phyloP scores from a whole-genome alignment of 164 flowering plant genomes.

The Amborella trichopoda region DNA sequence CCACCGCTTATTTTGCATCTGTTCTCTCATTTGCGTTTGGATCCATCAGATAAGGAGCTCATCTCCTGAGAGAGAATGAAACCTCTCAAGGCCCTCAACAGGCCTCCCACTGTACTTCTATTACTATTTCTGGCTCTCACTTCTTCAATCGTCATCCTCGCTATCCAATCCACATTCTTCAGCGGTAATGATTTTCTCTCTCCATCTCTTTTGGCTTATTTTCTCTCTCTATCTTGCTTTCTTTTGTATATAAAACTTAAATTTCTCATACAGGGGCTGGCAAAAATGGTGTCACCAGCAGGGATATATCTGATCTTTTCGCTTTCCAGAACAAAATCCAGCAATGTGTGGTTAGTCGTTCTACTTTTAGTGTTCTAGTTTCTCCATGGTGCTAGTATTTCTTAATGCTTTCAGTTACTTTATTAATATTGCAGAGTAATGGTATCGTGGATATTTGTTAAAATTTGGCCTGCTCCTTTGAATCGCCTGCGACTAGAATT shows the following conservation, averaged over 20 bases:
- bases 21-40: too few relatives aligned
- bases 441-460: background rate
- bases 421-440: background rate
- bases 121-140: conserved; percentile 40
- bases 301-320: conserved; percentile 27
- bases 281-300: conserved; percentile 9
- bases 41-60: too few relatives aligned
- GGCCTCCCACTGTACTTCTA: conserved; percentile 25
- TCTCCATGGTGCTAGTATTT: background rate
- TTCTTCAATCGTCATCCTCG: conserved; percentile 49
- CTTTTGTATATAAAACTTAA: conserved; percentile 14
- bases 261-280: background rate
- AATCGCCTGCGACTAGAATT: background rate
- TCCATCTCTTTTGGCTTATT: background rate
- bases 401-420: background rate
- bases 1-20: too few relatives aligned
- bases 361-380: background rate
- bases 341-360: conserved; percentile 71
- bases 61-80: conserved; percentile 4
- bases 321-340: conserved; percentile 62
- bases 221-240: background rate
- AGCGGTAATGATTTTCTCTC: conserved; percentile 2
- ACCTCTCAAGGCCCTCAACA: conserved; percentile 5
- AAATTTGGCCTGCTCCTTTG: background rate
- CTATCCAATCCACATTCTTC: conserved; percentile 23